Evolutionary conservation across 768 basidiomycete genomes (phyloP), one percentile per base, ranked within the genome.

Genomic region (Gautieria morchelliformis): DNA sequence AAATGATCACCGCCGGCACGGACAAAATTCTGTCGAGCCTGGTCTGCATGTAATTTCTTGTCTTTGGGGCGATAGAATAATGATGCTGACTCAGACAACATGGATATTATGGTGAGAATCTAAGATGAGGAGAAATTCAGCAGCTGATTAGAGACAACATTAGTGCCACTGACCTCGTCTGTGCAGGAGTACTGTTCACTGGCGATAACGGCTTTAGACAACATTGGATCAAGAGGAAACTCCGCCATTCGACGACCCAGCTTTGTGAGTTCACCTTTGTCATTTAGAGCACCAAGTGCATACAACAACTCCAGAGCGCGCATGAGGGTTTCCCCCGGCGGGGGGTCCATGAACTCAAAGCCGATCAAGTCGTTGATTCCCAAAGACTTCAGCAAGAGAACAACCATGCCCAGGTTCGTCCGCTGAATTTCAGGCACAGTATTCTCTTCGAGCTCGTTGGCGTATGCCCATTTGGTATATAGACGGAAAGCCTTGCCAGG

Each of bases 341-440:
- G 96, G 7, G 94, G 94, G 65, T 97, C 95, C 73, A 99, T 84
- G 69, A 99, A 99, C 72, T 99, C 96, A 67, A 99, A 99, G 19
- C 91, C 91, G 63, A 99, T 89, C 27, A 98, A 82, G 71, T 99
- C 92, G 68, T 99, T 99, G 75, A 99, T 98, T 27, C 96, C 96
- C 41, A 99, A 76, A 0, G 92, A 95, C 70, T 99, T 99, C 59
- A 99, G 81, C 63, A 98, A 72, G 17, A 99, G 76, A 5, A 99
- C 94, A 12, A 94, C 93, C 83, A 88, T 93, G 52, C 89, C 93
- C 50, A 99, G 75, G 67, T 98, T 99, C 19, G 96, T 97, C n/a
- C 96, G 84, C 66, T 98, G 96, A 56, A 99, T 99, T 71, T 99
- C 96, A 20, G 96, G 96, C 0, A 98, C 87, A 1, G 96, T 98